Evolutionary conservation across 345 rosid species (phyloP).

Genomic region (Lenwebbia sp.): DNA sequence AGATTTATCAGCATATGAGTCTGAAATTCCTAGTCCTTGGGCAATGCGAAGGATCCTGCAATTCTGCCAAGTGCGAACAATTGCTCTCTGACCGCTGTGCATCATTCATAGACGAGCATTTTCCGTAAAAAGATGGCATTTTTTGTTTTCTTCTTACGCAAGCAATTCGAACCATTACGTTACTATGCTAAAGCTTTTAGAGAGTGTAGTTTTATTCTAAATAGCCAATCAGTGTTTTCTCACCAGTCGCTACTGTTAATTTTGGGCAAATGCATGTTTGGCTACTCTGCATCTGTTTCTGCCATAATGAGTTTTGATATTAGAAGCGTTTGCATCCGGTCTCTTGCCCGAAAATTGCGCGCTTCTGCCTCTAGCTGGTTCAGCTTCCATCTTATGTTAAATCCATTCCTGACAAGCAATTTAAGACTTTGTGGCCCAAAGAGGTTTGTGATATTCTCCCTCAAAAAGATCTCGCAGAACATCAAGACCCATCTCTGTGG

Average conservation of each 20-base stretch:
- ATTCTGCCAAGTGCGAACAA: neutral
- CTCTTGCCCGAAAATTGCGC: neutral
- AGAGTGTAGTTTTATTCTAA: neutral
- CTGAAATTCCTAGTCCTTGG: no score
- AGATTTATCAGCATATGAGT: neutral
- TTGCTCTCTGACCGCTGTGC: neutral
- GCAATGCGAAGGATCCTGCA: neutral
- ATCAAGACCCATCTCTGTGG: slow-evolving; percentile 2
- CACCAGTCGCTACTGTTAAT: neutral
- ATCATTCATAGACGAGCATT: neutral
- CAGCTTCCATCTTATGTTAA: neutral
- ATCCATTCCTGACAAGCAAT: neutral
- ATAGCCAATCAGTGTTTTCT: neutral
- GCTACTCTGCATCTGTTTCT: neutral
- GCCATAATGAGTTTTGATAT: neutral
- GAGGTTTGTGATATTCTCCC: no score
- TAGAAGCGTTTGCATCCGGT: neutral
- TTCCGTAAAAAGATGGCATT: neutral
- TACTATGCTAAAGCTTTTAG: neutral
- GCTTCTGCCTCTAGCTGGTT: neutral
- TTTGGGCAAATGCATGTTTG: neutral
- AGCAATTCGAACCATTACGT: neutral
- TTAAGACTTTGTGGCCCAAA: no score
- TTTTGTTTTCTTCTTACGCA: neutral
- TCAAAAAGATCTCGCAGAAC: no score